Conservation (phyloP, 176 grass and related monocot genomes). For the Lolium multiflorum region DNA sequence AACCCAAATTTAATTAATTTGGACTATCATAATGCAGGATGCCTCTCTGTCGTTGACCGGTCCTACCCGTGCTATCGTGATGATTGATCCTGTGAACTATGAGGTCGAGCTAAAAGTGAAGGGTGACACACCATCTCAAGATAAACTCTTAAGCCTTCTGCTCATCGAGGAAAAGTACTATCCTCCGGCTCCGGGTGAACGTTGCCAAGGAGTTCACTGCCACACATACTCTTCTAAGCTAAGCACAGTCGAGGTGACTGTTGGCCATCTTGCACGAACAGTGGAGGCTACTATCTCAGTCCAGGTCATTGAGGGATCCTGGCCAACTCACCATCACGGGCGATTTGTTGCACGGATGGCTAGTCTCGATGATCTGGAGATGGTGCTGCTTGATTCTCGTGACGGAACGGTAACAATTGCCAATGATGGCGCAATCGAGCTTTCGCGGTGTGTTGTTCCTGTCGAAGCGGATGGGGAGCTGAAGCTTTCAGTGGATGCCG, state of each 20-base stretch:
- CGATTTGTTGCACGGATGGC: not conserved
- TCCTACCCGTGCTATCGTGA: not conserved
- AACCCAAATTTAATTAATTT: not conserved
- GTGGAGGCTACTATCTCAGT: not conserved
- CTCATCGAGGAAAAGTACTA: not conserved
- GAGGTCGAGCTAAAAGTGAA: not conserved
- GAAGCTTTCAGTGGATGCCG: not conserved
- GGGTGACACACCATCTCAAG: not conserved
- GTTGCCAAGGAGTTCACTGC: not conserved
- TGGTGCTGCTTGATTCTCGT: slow-evolving; percentile 8
- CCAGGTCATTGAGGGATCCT: not conserved
- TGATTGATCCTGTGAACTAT: not conserved
- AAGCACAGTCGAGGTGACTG: not conserved
- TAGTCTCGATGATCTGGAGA: not conserved
- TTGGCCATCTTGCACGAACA: not conserved
- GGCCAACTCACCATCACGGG: not conserved
- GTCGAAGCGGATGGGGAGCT: not conserved
- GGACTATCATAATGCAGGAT: slow-evolving; percentile 6
- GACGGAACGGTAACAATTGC: not conserved
- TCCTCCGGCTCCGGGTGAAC: not conserved
- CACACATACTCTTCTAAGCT: not conserved
- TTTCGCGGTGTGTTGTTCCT: not conserved
- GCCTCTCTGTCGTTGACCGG: slow-evolving; percentile 9
- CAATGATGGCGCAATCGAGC: not conserved
- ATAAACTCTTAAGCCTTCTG: not conserved